phyloP scores from a whole-genome alignment of 768 basidiomycete species.

The Suillus fuscotomentosus region DNA sequence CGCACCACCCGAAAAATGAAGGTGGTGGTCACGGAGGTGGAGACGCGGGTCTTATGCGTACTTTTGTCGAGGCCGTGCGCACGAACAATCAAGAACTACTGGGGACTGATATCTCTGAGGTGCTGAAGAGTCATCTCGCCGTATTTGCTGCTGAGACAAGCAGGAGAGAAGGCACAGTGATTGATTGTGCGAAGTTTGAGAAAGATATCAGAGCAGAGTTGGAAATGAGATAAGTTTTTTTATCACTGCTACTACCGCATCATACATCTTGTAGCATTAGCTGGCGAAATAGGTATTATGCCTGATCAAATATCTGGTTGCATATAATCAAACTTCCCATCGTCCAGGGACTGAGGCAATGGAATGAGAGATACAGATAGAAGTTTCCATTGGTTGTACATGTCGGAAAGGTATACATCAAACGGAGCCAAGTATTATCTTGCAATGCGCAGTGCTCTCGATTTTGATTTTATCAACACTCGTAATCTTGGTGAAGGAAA shows the following conservation, averaged over 20 bases:
- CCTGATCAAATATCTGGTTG: neutral
- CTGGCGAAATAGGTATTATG: neutral
- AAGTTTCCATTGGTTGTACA: no score
- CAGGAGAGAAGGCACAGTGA: slow-evolving; percentile 62
- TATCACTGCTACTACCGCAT: neutral
- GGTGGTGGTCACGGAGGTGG: slow-evolving; percentile 85
- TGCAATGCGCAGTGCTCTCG: no score
- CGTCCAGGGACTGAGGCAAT: neutral
- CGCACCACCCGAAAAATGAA: slow-evolving; percentile 48
- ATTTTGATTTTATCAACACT: no score
- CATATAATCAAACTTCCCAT: neutral
- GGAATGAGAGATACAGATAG: no score
- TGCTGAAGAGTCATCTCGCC: slow-evolving; percentile 75
- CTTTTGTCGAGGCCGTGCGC: slow-evolving; percentile 77
- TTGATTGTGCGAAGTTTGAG: slow-evolving; percentile 72
- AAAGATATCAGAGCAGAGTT: slow-evolving; percentile 39
- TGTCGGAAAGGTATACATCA: no score
- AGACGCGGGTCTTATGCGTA: slow-evolving; percentile 69
- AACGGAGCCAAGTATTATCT: no score
- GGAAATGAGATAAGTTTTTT: neutral
- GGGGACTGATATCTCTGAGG: slow-evolving; percentile 65
- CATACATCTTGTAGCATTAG: neutral
- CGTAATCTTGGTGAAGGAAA: no score
- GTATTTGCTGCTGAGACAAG: slow-evolving; percentile 89
- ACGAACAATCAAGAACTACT: slow-evolving; percentile 60